Base-by-base conservation (phyloP, 2,329 filamentous ascomycete species). In the Ophiostoma piceae region DNA sequence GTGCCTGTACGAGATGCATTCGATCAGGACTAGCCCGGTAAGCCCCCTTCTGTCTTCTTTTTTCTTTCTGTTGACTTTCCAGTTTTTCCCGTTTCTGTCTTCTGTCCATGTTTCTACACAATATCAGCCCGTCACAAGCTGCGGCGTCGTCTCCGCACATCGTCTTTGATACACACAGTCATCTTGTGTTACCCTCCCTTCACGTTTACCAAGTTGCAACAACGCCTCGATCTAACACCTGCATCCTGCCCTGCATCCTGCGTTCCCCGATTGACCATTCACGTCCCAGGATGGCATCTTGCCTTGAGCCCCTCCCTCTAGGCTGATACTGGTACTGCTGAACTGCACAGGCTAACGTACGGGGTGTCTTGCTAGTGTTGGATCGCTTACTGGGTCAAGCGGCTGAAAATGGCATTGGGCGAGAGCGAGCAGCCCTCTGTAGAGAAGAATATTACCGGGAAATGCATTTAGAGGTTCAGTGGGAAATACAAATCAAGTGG, bases 21-120 rank as follows among this genome's bases (percentile, higher is more conserved):
- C n/a, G 8, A 26, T 54, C 8, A 7, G 22, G 51, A 26, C 51
- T 26, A 57, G 51, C n/a, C 43, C 16, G 43, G 43, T 26, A 7
- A 26, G 51, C 51, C 22, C 22, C 47, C 6, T 29, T 64, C 39
- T 35, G 1, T n/a, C 37, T 64, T 35, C 32, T 64, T n/a, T 9
- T 64, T 37, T 19, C 1, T 37, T 41, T 60, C 47, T 66, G 57
- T 66, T 67, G 57, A 19, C 37, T 32, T 57, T 57, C 14, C 64
- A 16, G 22, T 35, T 66, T 16, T 32, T 11, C 29, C 22, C 37
- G 4, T 37, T 19, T 29, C 51, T 62, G 19, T 32, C 51, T n/a
- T 32, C 19, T 60, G 22, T 35, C 35, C 64, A 29, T 39, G 19
- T 12, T 62, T 41, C 26, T 26, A 9, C 8, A 9, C 2, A 11